A percentile compares a stretch with the other conserved stretches of the same genome.
These are phyloP conservation scores for Coniochaeta sp. DNA, from an alignment of 2,329 filamentous ascomycete species.

Conservation along the genomic window DNA sequence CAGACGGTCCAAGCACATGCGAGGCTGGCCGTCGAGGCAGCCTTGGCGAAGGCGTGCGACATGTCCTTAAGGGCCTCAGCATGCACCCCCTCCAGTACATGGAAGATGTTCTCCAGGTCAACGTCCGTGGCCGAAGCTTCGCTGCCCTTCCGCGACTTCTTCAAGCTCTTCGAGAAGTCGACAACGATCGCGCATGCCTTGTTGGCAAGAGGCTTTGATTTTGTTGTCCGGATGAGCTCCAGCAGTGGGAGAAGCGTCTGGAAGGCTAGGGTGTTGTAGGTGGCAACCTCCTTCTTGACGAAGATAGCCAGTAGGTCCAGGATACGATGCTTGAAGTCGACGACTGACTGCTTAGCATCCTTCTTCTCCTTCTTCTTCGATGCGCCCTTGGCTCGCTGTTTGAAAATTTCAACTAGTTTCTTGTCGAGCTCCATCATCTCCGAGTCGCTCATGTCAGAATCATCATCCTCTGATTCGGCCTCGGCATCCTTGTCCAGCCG, in stretches of 20 bases:
- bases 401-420: constrained; percentile 79
- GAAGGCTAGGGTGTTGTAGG: constrained; percentile 58
- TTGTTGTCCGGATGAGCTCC: constrained; percentile 68
- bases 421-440: constrained; percentile 88
- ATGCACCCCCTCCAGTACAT: constrained; percentile 61
- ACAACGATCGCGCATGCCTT: constrained; percentile 68
- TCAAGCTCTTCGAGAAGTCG: constrained; percentile 61
- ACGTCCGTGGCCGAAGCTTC: constrained; percentile 33
- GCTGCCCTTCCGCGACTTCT: constrained; percentile 43
- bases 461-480: constrained; percentile 52
- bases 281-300: constrained; percentile 67
- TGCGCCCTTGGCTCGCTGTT: constrained; percentile 59
- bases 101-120: constrained; percentile 37
- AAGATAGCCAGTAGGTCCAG: constrained; percentile 84
- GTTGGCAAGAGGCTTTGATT: constrained; percentile 65
- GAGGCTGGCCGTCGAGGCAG: constrained; percentile 66
- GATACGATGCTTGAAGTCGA: constrained; percentile 92
- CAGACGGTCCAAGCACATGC: constrained; percentile 58
- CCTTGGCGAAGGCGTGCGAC: constrained; percentile 65
- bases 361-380: constrained; percentile 79
- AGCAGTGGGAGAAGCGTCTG: constrained; percentile 69
- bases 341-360: constrained; percentile 78
- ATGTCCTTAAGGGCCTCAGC: constrained; percentile 53
- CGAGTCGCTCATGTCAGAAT: constrained; percentile 87
- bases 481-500: constrained; percentile 51